Evolutionary conservation across 2,329 filamentous ascomycete species (phyloP).

Genomic region (Cryphonectria radicalis): DNA sequence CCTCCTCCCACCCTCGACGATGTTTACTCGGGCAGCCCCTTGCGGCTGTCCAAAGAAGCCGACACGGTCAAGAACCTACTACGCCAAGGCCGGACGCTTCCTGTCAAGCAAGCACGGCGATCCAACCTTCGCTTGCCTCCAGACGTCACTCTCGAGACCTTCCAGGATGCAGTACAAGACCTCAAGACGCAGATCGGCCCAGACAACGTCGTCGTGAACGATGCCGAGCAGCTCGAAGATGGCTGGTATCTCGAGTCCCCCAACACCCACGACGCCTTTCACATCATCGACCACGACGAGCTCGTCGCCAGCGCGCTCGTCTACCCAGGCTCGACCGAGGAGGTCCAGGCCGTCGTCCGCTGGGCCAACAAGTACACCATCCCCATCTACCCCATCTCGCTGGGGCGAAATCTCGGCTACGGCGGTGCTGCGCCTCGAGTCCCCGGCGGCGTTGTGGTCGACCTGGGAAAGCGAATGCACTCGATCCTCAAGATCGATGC

Average conservation of each 20-base stretch:
- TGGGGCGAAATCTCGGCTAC: conserved; percentile 57
- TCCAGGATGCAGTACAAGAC: conserved; percentile 39
- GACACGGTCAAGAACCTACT: conserved; percentile 31
- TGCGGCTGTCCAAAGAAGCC: conserved; percentile 34
- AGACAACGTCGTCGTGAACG: conserved; percentile 40
- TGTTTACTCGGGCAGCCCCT: conserved; percentile 36
- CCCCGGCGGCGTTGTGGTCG: conserved; percentile 53
- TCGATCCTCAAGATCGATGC: conserved; percentile 55
- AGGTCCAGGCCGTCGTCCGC: conserved; percentile 51
- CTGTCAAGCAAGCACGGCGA: conserved; percentile 31
- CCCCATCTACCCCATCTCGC: conserved; percentile 54
- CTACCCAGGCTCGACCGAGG: conserved; percentile 42
- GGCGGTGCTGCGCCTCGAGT: conserved; percentile 59
- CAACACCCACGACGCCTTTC: conserved; percentile 49
- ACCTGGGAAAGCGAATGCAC: conserved; percentile 59
- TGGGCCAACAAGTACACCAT: conserved; percentile 50
- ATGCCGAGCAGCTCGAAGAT: conserved; percentile 38
- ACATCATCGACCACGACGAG: conserved; percentile 47
- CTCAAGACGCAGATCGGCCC: conserved; percentile 36
- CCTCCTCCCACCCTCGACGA: conserved; percentile 32
- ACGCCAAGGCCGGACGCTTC: conserved; percentile 34
- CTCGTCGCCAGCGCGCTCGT: conserved; percentile 48
- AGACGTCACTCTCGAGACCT: conserved; percentile 33
- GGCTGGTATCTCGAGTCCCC: conserved; percentile 41
- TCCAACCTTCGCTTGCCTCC: conserved; percentile 35